These are phyloP conservation scores for Nicotiana obtusifolia DNA, from an alignment of 257 asterid genomes.

Conservation along the genomic window DNA sequence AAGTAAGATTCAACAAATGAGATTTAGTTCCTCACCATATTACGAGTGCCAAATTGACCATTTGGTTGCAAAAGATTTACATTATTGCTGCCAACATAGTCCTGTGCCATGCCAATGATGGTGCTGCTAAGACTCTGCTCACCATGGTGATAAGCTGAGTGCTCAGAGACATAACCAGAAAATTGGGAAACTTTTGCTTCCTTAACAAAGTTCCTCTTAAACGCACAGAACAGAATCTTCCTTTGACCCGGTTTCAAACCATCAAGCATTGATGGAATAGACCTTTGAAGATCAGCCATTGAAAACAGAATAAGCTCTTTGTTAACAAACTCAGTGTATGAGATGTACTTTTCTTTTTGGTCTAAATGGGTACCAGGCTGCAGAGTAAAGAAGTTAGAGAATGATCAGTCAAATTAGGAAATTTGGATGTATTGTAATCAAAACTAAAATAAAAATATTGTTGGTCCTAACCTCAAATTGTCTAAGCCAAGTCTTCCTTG, in stretches of 20 bases:
- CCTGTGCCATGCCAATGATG: constrained; percentile 97
- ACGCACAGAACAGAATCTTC: constrained; percentile 87
- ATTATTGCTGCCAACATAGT: constrained; percentile 90
- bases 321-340: constrained; percentile 84
- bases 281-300: constrained; percentile 91
- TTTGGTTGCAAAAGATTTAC: constrained; percentile 80
- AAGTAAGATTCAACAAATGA: not conserved
- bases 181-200: constrained; percentile 94
- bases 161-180: constrained; percentile 96
- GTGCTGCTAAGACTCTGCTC: constrained; percentile 93
- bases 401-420: not conserved
- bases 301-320: constrained; percentile 94
- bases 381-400: constrained; percentile 8
- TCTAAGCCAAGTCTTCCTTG: constrained; percentile 90
- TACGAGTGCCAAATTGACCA: constrained; percentile 97
- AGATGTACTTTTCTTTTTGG: constrained; percentile 56
- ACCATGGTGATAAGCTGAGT: constrained; percentile 98
- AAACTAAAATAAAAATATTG: not conserved
- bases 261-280: constrained; percentile 98
- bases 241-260: constrained; percentile 98
- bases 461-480: constrained; percentile 60
- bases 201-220: constrained; percentile 77
- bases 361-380: constrained; percentile 96
- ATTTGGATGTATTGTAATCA: not conserved
- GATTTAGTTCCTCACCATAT: constrained; percentile 44